A percentile compares a stretch with the other conserved stretches of the same genome.
Evolutionary conservation across 2,329 filamentous ascomycete genomes (phyloP).

Genomic region (Colletotrichum cordylinicola): DNA sequence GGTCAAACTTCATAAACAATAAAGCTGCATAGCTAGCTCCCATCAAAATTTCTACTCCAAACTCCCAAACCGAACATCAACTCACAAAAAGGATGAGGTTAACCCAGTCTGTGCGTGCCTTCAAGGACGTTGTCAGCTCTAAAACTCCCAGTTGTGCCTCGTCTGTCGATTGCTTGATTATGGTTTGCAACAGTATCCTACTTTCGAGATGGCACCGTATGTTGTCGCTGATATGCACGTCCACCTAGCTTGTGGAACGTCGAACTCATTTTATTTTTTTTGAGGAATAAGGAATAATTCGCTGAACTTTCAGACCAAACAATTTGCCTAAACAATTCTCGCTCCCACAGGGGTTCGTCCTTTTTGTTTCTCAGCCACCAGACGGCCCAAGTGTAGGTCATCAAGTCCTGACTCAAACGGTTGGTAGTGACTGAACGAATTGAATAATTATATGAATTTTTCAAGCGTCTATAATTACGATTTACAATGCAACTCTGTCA

Average conservation of each 20-base stretch:
- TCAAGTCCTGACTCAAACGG: neutral
- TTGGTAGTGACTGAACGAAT: neutral
- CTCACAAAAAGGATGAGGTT: neutral
- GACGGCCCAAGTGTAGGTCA: neutral
- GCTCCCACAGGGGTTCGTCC: fast-evolving
- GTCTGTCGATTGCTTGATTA: neutral
- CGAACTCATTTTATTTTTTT: no score
- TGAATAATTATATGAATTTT: neutral
- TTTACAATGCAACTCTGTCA: neutral
- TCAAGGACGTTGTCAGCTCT: neutral
- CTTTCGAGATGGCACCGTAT: neutral
- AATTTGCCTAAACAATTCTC: neutral
- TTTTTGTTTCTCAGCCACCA: neutral
- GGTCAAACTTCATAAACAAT: fast-evolving
- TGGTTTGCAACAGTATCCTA: neutral
- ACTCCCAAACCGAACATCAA: neutral
- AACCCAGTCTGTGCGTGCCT: neutral
- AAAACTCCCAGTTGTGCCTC: fast-evolving
- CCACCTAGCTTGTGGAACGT: neutral
- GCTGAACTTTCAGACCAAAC: neutral
- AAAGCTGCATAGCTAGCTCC: neutral
- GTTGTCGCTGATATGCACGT: neutral
- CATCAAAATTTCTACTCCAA: neutral
- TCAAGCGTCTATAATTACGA: neutral
- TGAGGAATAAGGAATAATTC: neutral